Conservation (phyloP, 768 basidiomycete genomes). For the Boletus rubescentipes region DNA sequence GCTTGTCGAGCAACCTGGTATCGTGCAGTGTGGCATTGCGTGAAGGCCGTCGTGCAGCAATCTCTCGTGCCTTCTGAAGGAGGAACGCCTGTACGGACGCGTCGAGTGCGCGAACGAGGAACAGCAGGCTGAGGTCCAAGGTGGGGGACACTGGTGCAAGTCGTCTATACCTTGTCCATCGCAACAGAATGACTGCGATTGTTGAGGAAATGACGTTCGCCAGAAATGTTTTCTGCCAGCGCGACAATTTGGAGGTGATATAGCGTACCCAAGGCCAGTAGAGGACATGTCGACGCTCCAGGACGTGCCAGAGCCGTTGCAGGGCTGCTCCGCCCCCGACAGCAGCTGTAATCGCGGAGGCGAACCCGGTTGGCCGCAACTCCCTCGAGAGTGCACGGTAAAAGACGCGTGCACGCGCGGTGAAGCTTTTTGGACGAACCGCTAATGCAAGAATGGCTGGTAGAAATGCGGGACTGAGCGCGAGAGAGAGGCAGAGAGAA, state of each 20-base stretch:
- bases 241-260: slow-evolving; percentile 31
- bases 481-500: slow-evolving; percentile 59
- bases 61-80: slow-evolving; percentile 23
- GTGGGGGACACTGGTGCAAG: slow-evolving; percentile 46
- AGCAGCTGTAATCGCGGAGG: slow-evolving; percentile 61
- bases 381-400: slow-evolving; percentile 51
- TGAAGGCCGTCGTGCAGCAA: background rate
- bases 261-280: background rate
- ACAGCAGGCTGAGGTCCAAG: slow-evolving; percentile 64
- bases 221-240: slow-evolving; percentile 54
- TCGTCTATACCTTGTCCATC: slow-evolving; percentile 40
- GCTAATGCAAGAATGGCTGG: slow-evolving; percentile 46
- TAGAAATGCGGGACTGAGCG: slow-evolving; percentile 63
- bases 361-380: slow-evolving; percentile 61
- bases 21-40: background rate
- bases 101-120: slow-evolving; percentile 71
- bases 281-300: slow-evolving; percentile 11
- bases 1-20: background rate
- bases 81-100: slow-evolving; percentile 54
- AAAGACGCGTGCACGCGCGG: slow-evolving; percentile 10
- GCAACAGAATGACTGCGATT: slow-evolving; percentile 57
- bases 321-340: slow-evolving; percentile 65
- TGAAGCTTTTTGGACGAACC: slow-evolving; percentile 25
- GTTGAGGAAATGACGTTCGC: slow-evolving; percentile 56
- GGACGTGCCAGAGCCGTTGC: slow-evolving; percentile 41